Evolutionary conservation across 2,329 filamentous ascomycete species (phyloP).

Genomic region (Fusarium protoensiforme): DNA sequence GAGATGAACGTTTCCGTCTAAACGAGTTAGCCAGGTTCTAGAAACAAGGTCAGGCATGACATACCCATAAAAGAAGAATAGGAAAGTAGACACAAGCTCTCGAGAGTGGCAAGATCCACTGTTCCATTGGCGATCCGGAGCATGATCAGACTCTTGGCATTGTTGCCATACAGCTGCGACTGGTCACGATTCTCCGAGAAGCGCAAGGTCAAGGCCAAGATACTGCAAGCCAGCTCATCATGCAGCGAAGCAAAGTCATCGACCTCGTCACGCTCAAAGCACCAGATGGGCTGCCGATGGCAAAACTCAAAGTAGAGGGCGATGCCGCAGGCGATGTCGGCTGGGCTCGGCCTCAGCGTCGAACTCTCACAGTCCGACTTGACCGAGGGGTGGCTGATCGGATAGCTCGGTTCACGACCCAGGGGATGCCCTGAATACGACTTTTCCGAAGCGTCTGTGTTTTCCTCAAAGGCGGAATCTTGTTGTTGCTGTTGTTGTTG

Average conservation of each 20-base stretch:
- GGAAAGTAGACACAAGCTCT: conserved; percentile 61
- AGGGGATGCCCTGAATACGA: conserved; percentile 48
- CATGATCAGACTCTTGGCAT: conserved; percentile 57
- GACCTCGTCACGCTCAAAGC: conserved; percentile 56
- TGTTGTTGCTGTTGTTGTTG: conserved; percentile 24
- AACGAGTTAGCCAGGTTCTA: conserved; percentile 2
- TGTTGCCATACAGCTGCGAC: conserved; percentile 49
- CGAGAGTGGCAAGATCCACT: conserved; percentile 60
- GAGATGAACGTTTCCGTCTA: conserved; percentile 60
- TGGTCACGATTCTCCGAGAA: conserved; percentile 51
- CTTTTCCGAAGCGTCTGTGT: conserved; percentile 47
- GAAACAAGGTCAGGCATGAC: neutral
- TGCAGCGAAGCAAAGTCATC: conserved; percentile 48
- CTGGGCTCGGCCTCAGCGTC: conserved; percentile 42
- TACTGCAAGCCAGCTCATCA: conserved; percentile 55
- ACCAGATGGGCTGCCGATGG: conserved; percentile 58
- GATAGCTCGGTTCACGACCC: conserved; percentile 36
- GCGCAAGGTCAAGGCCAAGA: conserved; percentile 53
- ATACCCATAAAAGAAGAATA: conserved; percentile 62
- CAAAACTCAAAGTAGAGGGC: conserved; percentile 56
- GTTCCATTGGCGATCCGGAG: conserved; percentile 62
- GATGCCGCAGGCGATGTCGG: conserved; percentile 51
- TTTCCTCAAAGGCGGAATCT: conserved; percentile 47
- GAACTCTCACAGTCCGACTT: conserved; percentile 43
- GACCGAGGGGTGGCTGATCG: conserved; percentile 38